phyloP scores from a whole-genome alignment of 1,284 basidiomycete species.

The Ceratorhiza oryzae-sativae region DNA sequence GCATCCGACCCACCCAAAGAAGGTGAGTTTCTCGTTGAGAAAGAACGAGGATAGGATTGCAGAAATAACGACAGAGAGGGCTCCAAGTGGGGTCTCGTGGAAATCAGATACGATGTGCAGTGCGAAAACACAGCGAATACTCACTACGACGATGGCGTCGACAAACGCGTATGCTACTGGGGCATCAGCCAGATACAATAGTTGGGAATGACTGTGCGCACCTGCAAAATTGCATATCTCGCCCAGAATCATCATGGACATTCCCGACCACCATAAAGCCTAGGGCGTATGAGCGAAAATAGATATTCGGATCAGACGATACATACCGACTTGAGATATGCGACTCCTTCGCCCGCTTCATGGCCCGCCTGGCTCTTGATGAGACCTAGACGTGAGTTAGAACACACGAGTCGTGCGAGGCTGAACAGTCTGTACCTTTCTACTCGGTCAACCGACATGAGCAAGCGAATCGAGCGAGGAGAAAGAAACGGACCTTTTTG shows the following conservation, averaged over 20 bases:
- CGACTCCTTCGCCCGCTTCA: constrained; percentile 89
- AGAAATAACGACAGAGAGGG: constrained; percentile 94
- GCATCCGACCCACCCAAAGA: constrained; percentile 95
- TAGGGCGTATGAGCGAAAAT: constrained; percentile 53
- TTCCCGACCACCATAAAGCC: constrained; percentile 87
- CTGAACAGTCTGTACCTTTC: constrained; percentile 54
- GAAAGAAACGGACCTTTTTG: constrained; percentile 76
- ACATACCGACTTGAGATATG: constrained; percentile 78
- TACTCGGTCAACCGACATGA: constrained; percentile 13
- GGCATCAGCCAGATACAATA: constrained; percentile 46
- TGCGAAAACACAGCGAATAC: constrained; percentile 51
- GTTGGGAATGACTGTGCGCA: constrained; percentile 54
- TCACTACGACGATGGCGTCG: constrained; percentile 83
- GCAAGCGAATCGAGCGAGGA: not conserved
- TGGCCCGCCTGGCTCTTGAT: constrained; percentile 51
- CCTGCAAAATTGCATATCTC: constrained; percentile 82
- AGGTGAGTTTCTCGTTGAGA: constrained; percentile 89
- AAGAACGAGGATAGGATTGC: constrained; percentile 93
- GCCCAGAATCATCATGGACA: constrained; percentile 63
- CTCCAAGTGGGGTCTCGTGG: constrained; percentile 85
- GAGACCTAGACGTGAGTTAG: constrained; percentile 38
- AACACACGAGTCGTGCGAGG: constrained; percentile 59
- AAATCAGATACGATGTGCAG: constrained; percentile 47
- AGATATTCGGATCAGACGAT: constrained; percentile 53
- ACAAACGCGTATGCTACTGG: constrained; percentile 83